Percentiles rank a stretch among this genome's conserved stretches.
Evolutionary conservation across 768 basidiomycete genomes (phyloP).

Genomic region (Lentinula sp.): DNA sequence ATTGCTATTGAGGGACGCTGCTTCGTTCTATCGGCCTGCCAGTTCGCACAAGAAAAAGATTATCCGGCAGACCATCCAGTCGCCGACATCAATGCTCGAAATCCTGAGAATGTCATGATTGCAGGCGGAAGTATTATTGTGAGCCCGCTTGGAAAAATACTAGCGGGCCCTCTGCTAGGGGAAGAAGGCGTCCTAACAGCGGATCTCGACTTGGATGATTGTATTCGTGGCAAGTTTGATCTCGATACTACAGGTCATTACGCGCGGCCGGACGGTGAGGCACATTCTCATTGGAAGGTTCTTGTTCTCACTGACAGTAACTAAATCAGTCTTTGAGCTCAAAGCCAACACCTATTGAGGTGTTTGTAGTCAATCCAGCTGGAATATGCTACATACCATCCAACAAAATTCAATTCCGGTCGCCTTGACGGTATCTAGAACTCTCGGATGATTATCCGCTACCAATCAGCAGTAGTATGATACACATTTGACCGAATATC

Average conservation of each 20-base stretch:
- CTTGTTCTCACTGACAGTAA: neutral
- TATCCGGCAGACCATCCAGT: constrained; percentile 45
- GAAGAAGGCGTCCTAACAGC: constrained; percentile 50
- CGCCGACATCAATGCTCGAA: constrained; percentile 25
- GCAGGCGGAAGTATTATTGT: constrained; percentile 59
- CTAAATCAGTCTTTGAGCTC: constrained; percentile 21
- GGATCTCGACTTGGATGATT: constrained; percentile 54
- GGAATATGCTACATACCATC: too few species aligned
- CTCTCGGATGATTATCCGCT: too few species aligned
- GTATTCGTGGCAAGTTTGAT: constrained; percentile 54
- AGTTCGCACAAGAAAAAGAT: constrained; percentile 50
- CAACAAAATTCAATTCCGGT: too few species aligned
- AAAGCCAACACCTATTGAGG: constrained; percentile 1
- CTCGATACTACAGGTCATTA: constrained; percentile 61
- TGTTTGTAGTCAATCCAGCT: neutral
- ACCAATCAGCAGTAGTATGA: too few species aligned
- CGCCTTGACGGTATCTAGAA: too few species aligned
- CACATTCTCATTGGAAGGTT: neutral
- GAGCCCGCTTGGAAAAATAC: constrained; percentile 47
- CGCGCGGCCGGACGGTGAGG: constrained; percentile 48
- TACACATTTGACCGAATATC: too few species aligned
- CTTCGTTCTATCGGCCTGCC: constrained; percentile 61
- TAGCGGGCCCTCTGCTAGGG: constrained; percentile 53
- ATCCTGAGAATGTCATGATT: constrained; percentile 48
- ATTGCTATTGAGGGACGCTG: constrained; percentile 66